Evolutionary conservation across 345 rosid genomes (phyloP).

Genomic region (Bruguiera sexangula): DNA sequence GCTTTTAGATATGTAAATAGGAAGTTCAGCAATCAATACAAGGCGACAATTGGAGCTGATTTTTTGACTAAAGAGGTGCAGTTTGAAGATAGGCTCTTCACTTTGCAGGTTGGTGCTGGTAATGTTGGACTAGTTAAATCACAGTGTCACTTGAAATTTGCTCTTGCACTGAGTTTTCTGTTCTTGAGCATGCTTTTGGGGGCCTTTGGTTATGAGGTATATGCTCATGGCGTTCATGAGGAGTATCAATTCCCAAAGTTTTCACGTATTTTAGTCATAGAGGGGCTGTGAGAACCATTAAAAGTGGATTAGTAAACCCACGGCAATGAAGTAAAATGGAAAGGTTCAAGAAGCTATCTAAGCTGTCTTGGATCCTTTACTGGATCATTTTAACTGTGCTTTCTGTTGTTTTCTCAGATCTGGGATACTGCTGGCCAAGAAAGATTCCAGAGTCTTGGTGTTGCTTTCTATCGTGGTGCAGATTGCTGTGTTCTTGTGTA

Average conservation of each 20-base stretch:
- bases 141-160: not conserved
- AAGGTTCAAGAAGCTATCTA: too few relatives aligned
- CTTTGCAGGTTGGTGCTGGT: conserved; percentile 14
- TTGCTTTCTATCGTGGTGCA: conserved; percentile 21
- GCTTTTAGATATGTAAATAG: conserved; percentile 17
- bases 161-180: not conserved
- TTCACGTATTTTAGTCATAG: too few relatives aligned
- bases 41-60: conserved; percentile 22
- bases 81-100: conserved; percentile 25
- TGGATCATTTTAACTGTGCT: not conserved
- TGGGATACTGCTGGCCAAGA: conserved; percentile 26
- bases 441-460: conserved; percentile 24
- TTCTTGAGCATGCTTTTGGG: not conserved
- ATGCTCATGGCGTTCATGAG: too few relatives aligned
- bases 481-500: conserved; percentile 24
- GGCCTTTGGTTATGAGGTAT: too few relatives aligned
- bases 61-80: conserved; percentile 23
- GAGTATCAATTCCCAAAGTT: too few relatives aligned
- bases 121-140: not conserved
- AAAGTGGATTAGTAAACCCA: too few relatives aligned
- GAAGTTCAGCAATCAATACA: conserved; percentile 24
- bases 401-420: conserved; percentile 6
- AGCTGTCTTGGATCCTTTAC: not conserved
- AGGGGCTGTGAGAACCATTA: too few relatives aligned
- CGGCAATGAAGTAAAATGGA: too few relatives aligned